A percentile compares a stretch with the other conserved stretches of the same genome.
These are phyloP conservation scores for Leavenworthia alabamica DNA, from an alignment of 345 rosid genomes.

Conservation along the genomic window DNA sequence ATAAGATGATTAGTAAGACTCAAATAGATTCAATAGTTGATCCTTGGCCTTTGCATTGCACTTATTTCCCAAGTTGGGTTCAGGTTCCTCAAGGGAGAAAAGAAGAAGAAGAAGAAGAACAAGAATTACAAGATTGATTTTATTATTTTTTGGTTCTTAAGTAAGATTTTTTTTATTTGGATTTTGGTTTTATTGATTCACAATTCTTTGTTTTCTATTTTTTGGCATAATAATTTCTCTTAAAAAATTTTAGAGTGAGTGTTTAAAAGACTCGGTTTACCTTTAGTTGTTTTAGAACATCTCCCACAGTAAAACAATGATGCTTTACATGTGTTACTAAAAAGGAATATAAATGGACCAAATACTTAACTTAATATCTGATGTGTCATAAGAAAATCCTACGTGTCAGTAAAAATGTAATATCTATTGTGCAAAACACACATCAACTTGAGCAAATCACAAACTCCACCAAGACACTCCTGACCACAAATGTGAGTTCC, in stretches of 20 bases:
- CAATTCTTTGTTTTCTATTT: not conserved
- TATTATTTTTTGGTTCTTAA: not conserved
- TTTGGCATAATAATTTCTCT: too few species aligned
- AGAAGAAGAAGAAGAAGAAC: not conserved
- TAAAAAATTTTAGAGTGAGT: too few species aligned
- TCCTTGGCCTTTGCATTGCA: not conserved
- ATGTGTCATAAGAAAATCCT: not conserved
- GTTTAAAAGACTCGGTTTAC: too few species aligned
- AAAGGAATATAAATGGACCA: slow-evolving; percentile 5
- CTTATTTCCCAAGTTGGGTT: not conserved
- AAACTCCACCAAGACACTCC: not conserved
- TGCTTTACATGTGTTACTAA: slow-evolving; percentile 7
- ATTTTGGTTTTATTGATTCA: not conserved
- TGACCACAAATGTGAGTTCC: not conserved
- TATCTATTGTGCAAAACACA: slow-evolving; percentile 12
- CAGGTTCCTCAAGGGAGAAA: not conserved
- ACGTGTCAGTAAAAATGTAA: slow-evolving; percentile 6
- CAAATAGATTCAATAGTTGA: not conserved
- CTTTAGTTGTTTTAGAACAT: too few species aligned
- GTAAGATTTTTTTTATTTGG: not conserved
- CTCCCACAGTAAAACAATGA: too few species aligned
- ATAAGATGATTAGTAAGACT: not conserved
- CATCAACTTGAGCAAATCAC: slow-evolving; percentile 13
- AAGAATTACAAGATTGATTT: not conserved
- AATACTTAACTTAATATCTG: too few species aligned